Evolutionary conservation across 1,284 basidiomycete genomes (phyloP).

Genomic region (Melampsora abietis-canadensis): DNA sequence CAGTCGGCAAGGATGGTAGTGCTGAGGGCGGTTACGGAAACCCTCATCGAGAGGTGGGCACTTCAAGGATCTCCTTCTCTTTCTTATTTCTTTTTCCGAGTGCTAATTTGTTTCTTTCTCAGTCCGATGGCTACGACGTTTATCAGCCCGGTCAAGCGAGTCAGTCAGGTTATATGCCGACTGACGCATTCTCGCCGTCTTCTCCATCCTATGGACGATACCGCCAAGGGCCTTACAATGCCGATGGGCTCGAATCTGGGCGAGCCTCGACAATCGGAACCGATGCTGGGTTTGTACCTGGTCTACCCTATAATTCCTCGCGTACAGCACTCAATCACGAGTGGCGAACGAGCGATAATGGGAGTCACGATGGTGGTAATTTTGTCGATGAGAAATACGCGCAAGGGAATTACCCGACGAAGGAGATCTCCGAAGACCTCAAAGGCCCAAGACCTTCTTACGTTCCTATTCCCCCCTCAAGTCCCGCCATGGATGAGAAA

Average conservation of each 20-base stretch:
- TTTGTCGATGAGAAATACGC: conserved; percentile 40
- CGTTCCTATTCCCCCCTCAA: conserved; percentile 47
- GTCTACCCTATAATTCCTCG: conserved; percentile 50
- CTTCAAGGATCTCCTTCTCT: not conserved
- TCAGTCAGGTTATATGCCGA: conserved; percentile 6
- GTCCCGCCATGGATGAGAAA: conserved; percentile 48
- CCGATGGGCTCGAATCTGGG: conserved; percentile 50
- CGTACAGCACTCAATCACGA: conserved; percentile 52
- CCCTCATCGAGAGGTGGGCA: conserved; percentile 22
- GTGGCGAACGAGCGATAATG: conserved; percentile 50
- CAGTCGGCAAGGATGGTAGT: conserved; percentile 2
- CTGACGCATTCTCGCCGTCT: conserved; percentile 23
- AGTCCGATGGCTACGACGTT: conserved; percentile 39
- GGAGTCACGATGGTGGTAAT: conserved; percentile 48
- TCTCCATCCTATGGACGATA: conserved; percentile 46
- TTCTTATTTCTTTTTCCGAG: not conserved
- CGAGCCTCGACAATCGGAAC: conserved; percentile 52
- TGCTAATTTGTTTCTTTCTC: not conserved
- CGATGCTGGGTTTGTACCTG: conserved; percentile 46
- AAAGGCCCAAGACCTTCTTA: conserved; percentile 19
- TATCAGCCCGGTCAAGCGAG: conserved; percentile 6
- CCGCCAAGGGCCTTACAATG: conserved; percentile 50
- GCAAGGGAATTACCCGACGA: conserved; percentile 27
- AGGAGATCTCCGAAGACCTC: conserved; percentile 44
- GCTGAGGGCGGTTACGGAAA: conserved; percentile 8